Evolutionary conservation across 257 asterid species (phyloP).

Genomic region (Solanum verrucosum): DNA sequence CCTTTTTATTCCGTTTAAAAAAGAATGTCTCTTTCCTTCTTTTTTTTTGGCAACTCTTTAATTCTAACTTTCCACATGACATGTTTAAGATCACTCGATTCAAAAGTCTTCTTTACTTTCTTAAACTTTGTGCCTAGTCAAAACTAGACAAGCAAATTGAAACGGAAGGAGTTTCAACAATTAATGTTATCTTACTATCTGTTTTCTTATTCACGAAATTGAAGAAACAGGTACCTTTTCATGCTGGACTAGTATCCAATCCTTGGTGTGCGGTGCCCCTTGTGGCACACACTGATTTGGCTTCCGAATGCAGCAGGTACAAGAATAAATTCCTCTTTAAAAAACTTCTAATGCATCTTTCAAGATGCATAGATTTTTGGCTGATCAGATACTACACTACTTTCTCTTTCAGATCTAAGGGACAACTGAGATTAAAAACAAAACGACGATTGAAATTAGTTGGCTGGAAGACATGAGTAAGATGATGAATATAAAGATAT

Average conservation of each 20-base stretch:
- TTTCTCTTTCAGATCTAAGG: slow-evolving; percentile 30
- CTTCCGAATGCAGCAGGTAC: slow-evolving; percentile 20
- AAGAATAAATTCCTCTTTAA: not conserved
- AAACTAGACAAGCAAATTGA: no score
- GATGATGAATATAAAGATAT: not conserved
- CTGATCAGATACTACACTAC: slow-evolving; percentile 8
- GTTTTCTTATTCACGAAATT: not conserved
- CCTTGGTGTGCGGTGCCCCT: slow-evolving; percentile 16
- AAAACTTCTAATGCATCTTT: slow-evolving; percentile 28
- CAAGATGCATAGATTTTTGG: slow-evolving; percentile 12
- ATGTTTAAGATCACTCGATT: no score
- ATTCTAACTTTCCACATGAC: no score
- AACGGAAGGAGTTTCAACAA: no score
- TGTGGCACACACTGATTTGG: slow-evolving; percentile 40
- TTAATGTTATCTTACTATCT: not conserved
- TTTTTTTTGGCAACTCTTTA: no score
- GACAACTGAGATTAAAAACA: slow-evolving; percentile 39
- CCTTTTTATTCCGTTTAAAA: no score
- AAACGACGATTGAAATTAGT: not conserved
- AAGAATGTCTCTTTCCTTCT: no score
- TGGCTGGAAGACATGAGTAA: not conserved
- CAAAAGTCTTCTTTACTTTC: no score
- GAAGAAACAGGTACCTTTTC: slow-evolving; percentile 26
- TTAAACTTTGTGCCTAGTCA: no score
- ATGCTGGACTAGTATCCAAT: slow-evolving; percentile 23